Conservation (phyloP, 768 basidiomycete genomes). For the Tylopilus rubrobrunneus region DNA sequence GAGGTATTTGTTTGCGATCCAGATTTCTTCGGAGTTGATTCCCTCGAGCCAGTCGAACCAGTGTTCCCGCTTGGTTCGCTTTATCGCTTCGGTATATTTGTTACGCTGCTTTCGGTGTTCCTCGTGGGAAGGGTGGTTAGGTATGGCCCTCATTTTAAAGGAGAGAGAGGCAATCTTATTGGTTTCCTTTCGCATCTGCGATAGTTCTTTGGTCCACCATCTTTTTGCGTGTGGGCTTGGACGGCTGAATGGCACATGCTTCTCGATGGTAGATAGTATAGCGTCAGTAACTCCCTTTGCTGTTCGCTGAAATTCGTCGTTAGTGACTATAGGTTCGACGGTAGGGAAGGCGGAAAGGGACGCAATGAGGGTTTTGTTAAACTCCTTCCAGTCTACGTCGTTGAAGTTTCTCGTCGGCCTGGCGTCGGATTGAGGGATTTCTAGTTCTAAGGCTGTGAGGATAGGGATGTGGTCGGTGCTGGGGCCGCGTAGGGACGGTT, state of each 20-base stretch:
- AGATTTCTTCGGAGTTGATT: background rate
- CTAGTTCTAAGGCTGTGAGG: background rate
- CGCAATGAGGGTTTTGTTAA: background rate
- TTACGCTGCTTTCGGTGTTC: background rate
- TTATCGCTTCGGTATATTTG: background rate
- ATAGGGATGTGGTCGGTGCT: slow-evolving; percentile 16
- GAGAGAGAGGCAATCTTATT: background rate
- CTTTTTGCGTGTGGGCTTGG: background rate
- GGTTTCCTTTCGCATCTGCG: background rate
- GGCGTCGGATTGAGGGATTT: rapidly evolving
- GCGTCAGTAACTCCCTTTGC: background rate
- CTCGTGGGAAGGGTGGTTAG: background rate
- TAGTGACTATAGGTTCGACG: background rate
- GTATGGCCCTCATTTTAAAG: rapidly evolving
- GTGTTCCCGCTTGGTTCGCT: slow-evolving; percentile 1
- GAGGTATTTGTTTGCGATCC: background rate
- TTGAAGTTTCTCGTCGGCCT: background rate
- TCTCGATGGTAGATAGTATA: background rate
- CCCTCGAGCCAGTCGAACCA: slow-evolving; percentile 11
- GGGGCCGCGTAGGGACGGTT: rapidly evolving
- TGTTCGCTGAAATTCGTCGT: background rate
- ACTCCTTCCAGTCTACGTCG: background rate
- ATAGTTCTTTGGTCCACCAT: background rate
- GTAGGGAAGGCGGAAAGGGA: background rate
- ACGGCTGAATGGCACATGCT: background rate